phyloP scores from a whole-genome alignment of 345 rosid species.

The Aethionema arabicum region DNA sequence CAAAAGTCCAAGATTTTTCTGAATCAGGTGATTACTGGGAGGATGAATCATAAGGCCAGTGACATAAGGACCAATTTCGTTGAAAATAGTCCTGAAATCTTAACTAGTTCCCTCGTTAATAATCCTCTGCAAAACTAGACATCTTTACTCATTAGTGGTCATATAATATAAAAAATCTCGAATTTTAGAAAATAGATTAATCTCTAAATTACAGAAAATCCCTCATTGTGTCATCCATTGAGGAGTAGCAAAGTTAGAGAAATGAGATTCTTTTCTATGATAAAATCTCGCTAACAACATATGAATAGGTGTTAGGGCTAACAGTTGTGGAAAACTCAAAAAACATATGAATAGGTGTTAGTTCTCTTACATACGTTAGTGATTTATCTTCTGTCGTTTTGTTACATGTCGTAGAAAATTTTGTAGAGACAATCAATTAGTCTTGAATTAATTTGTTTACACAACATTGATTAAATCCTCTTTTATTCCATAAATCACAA shows the following conservation, averaged over 20 bases:
- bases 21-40: slow-evolving; percentile 55
- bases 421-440: too few species aligned
- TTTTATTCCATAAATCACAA: slow-evolving; percentile 13
- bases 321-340: not conserved
- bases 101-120: slow-evolving; percentile 42
- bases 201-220: too few species aligned
- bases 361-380: too few species aligned
- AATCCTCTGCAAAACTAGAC: slow-evolving; percentile 46
- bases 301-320: not conserved
- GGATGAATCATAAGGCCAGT: slow-evolving; percentile 54
- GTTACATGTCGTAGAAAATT: too few species aligned
- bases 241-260: too few species aligned
- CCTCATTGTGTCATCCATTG: too few species aligned
- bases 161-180: slow-evolving; percentile 40
- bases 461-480: too few species aligned
- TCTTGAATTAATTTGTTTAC: too few species aligned
- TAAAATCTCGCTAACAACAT: not conserved
- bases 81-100: slow-evolving; percentile 41
- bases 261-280: not conserved
- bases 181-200: too few species aligned
- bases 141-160: slow-evolving; percentile 54
- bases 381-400: too few species aligned
- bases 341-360: too few species aligned
- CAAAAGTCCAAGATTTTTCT: slow-evolving; percentile 51
- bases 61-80: slow-evolving; percentile 47